Evolutionary conservation across 139 green algal genomes (phyloP).

Genomic region (Raphidocelis subcapitata): DNA sequence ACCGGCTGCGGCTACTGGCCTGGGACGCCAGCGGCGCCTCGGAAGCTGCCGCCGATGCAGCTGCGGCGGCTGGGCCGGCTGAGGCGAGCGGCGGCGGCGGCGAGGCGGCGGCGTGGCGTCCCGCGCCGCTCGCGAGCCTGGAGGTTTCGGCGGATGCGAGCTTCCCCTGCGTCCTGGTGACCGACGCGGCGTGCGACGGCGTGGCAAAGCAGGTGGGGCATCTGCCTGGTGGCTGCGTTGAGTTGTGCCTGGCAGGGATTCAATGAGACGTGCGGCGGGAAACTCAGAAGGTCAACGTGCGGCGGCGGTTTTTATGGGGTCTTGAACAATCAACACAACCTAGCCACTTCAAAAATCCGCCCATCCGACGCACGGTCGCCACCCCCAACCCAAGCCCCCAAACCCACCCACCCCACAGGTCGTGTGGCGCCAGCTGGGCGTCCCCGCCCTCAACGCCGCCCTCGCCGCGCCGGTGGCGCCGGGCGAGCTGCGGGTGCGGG

Average conservation of each 20-base stretch:
- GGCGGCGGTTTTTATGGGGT: neutral
- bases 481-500: slow-evolving; percentile 26
- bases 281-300: neutral
- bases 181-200: slow-evolving; percentile 41
- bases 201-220: slow-evolving; percentile 41
- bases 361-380: neutral
- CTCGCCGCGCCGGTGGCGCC: slow-evolving; percentile 28
- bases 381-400: neutral
- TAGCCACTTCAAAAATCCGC: neutral
- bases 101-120: neutral
- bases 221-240: neutral
- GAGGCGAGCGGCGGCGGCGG: neutral
- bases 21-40: slow-evolving; percentile 3
- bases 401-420: slow-evolving; percentile 29
- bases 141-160: slow-evolving; percentile 24
- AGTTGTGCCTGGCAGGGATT: neutral
- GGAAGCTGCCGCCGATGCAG: neutral
- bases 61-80: neutral
- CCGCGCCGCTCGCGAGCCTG: neutral
- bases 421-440: slow-evolving; percentile 49
- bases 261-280: neutral
- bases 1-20: slow-evolving; percentile 36
- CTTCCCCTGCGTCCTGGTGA: slow-evolving; percentile 51
- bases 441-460: slow-evolving; percentile 49
- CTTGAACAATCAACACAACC: neutral